Percentiles rank a stretch among this genome's conserved stretches.
Evolutionary conservation across 2,329 filamentous ascomycete genomes (phyloP).

Genomic region (Epicoccum sorghinum): DNA sequence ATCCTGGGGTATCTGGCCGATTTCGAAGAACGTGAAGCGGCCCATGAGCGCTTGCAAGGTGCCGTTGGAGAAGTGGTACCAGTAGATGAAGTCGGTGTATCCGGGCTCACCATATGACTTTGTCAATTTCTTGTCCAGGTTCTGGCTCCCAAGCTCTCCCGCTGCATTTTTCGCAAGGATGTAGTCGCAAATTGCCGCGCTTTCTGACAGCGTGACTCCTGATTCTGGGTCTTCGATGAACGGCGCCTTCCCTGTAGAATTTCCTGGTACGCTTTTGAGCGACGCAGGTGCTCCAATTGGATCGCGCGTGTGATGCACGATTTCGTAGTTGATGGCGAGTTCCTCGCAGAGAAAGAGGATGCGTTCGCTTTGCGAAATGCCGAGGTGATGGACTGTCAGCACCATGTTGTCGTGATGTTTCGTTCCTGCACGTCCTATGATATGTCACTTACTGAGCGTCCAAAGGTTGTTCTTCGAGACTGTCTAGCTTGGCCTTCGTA

Average conservation of each 20-base stretch:
- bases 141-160: constrained; percentile 52
- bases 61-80: constrained; percentile 61
- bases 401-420: constrained; percentile 14
- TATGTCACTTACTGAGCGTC: neutral
- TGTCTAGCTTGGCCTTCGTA: neutral
- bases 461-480: neutral
- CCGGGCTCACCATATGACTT: constrained; percentile 49
- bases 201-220: constrained; percentile 59
- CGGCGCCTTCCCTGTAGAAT: constrained; percentile 60
- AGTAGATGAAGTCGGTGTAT: constrained; percentile 67
- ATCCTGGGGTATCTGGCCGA: constrained; percentile 29
- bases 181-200: constrained; percentile 65
- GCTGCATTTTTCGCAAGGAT: constrained; percentile 57
- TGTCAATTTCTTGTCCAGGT: constrained; percentile 10
- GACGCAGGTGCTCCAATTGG: constrained; percentile 44
- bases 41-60: constrained; percentile 46
- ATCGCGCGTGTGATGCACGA: constrained; percentile 53
- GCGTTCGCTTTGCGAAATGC: constrained; percentile 64
- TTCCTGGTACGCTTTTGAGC: constrained; percentile 21
- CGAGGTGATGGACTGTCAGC: constrained; percentile 35
- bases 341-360: constrained; percentile 69
- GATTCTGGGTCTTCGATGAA: constrained; percentile 60
- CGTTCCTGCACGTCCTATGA: no score
- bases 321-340: constrained; percentile 60
- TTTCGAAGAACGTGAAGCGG: constrained; percentile 32